Base-by-base conservation (phyloP, 257 asterid species). In the Jaltomata sinuosa region DNA sequence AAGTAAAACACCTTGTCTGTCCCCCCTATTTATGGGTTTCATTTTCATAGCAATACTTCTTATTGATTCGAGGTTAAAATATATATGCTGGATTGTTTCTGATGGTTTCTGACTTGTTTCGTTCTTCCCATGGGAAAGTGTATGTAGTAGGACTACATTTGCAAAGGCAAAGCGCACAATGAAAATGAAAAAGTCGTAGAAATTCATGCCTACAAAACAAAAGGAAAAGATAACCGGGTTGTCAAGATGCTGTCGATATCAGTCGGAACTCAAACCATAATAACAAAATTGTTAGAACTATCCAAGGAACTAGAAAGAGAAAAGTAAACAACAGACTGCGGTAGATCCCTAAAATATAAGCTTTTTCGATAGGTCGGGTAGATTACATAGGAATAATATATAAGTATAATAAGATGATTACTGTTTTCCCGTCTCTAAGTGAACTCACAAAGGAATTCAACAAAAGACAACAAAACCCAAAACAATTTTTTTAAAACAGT, bases 151-250 rank as follows among this genome's bases (percentile, higher is more conserved):
- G 89, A 90, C 85, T 76, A 89, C 61, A 86, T 91, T 95, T 90
- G 98, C 98, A 68, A 94, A 86, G 54, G 98, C 88, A 80, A 94
- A 91, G n/a, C 97, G 97, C 88, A 82, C 87, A 91, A 93, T 81
- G 92, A 95, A 92, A 80, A 85, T 82, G 87, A 95, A 96, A 85
- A 94, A 90, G 84, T 97, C 97, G 42, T 85, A 76, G 86, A 94
- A 95, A 84, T 97, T 90, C 97, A 97, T 95, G 80, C 98, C 98
- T 94, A 86, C 85, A 83, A 81, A 34, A 86, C 36, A 86, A 50
- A 53, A 78, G 62, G 18, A 77, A 71, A 71, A 18, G 40, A 16
- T 29, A 49, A 19, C 27, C 27, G 22, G 45, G 16, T 49, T 29
- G 22, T 52, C 45, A 50, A 77, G 45, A 49, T 49, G 82, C 27